Evolutionary conservation across 768 basidiomycete genomes (phyloP).

Genomic region (Tylopilus subfusipes): DNA sequence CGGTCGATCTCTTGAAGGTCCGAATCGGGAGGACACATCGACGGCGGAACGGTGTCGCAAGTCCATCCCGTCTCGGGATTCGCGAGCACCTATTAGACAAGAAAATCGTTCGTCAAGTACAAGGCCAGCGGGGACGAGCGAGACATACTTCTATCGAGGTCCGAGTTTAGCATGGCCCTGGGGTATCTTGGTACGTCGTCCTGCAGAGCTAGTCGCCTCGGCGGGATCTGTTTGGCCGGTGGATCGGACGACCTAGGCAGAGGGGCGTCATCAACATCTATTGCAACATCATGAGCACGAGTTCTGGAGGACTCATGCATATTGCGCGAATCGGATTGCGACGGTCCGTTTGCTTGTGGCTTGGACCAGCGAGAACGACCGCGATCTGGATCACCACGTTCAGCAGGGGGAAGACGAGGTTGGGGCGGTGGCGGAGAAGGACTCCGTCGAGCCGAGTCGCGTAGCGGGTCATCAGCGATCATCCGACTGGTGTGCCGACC

Average conservation of each 20-base stretch:
- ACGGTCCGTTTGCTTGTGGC: slow-evolving; percentile 6
- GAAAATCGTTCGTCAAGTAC: neutral
- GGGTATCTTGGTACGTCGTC: slow-evolving; percentile 35
- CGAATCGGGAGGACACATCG: slow-evolving; percentile 18
- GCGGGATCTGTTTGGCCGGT: slow-evolving; percentile 12
- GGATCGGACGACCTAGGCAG: slow-evolving; percentile 20
- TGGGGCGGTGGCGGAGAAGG: slow-evolving; percentile 11
- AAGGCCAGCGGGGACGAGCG: neutral
- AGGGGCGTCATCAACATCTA: slow-evolving; percentile 29
- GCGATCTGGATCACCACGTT: slow-evolving; percentile 16
- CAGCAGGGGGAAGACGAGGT: slow-evolving; percentile 1
- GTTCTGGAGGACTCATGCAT: slow-evolving; percentile 18
- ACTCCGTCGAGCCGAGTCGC: slow-evolving; percentile 13
- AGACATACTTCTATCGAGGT: slow-evolving; percentile 21
- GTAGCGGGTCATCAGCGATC: neutral
- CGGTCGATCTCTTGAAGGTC: slow-evolving; percentile 16
- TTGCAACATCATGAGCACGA: slow-evolving; percentile 21
- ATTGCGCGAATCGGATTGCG: slow-evolving; percentile 13
- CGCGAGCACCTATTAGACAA: slow-evolving; percentile 11
- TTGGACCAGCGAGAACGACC: slow-evolving; percentile 17
- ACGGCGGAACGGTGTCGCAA: slow-evolving; percentile 13
- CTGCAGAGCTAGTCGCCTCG: slow-evolving; percentile 16
- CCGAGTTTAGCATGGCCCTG: slow-evolving; percentile 34
- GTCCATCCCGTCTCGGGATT: slow-evolving; percentile 19
- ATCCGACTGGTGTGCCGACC: slow-evolving; percentile 3